Percentiles rank a stretch among this genome's conserved stretches.
These are phyloP conservation scores for Ocimum tenuiflorum DNA, from an alignment of 257 asterid genomes.

Conservation along the genomic window DNA sequence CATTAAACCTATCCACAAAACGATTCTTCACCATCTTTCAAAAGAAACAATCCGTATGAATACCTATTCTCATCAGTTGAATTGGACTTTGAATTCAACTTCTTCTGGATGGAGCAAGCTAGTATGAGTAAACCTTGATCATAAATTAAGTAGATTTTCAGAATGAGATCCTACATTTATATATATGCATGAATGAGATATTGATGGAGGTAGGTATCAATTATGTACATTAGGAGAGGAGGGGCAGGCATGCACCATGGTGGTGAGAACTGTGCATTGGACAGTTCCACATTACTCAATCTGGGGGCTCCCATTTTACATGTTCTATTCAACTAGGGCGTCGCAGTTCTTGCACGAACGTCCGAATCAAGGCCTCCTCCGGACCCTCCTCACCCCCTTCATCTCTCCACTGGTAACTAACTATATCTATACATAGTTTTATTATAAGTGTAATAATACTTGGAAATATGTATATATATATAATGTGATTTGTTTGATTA, in stretches of 20 bases:
- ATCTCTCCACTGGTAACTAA: constrained; percentile 57
- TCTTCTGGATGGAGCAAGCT: too few species aligned
- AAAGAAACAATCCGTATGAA: too few species aligned
- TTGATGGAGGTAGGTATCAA: not conserved
- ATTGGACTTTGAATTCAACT: constrained; percentile 2
- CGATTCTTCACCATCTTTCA: too few species aligned
- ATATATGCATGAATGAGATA: too few species aligned
- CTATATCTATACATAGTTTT: not conserved
- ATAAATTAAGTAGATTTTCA: too few species aligned
- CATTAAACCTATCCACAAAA: too few species aligned
- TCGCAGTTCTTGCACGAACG: constrained; percentile 73
- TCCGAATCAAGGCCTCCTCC: constrained; percentile 69
- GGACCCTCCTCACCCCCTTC: constrained; percentile 45
- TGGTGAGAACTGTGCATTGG: constrained; percentile 79
- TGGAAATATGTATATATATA: too few species aligned
- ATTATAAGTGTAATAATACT: too few species aligned
- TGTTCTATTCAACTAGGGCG: constrained; percentile 82
- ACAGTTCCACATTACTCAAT: constrained; percentile 83
- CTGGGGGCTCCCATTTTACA: constrained; percentile 86
- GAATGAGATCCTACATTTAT: too few species aligned
- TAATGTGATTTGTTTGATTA: not conserved
- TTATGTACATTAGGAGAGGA: constrained; percentile 40
- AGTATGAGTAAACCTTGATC: too few species aligned
- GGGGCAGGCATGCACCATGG: constrained; percentile 74
- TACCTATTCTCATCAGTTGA: not conserved